Conservation (phyloP, 2,329 filamentous ascomycete genomes). For the Alternaria rosae region DNA sequence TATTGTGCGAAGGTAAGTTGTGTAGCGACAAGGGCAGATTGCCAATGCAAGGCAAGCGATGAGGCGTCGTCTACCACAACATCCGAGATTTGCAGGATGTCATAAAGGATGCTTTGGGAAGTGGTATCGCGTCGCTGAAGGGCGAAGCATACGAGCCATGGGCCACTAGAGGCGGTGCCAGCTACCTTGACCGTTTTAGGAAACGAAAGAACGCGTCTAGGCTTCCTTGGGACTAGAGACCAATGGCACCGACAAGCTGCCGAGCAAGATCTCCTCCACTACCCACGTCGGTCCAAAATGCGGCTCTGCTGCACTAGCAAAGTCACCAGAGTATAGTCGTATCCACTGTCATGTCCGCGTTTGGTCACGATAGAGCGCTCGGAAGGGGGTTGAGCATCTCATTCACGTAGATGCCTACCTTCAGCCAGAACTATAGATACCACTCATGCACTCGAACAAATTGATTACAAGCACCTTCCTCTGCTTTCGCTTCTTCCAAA, state of each 20-base stretch:
- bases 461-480: background rate
- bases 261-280: background rate
- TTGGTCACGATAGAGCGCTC: constrained; percentile 3
- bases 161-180: background rate
- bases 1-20: background rate
- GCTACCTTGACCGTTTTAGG: constrained; percentile 19
- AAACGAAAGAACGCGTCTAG: constrained; percentile 30
- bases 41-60: background rate
- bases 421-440: background rate
- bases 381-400: background rate
- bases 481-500: background rate
- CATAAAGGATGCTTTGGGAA: background rate
- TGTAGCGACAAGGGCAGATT: background rate
- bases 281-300: background rate
- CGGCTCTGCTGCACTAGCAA: background rate
- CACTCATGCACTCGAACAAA: background rate
- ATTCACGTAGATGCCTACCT: background rate
- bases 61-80: background rate
- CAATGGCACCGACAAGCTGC: background rate
- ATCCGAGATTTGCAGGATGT: background rate
- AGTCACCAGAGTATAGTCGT: background rate
- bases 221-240: constrained; percentile 3
- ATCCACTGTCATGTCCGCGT: background rate
- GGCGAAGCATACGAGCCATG: background rate
- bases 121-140: background rate